A percentile compares a stretch with the other conserved stretches of the same genome.
Conservation (phyloP, 1,284 basidiomycete genomes). For the Sphaerobolus stellatus region DNA sequence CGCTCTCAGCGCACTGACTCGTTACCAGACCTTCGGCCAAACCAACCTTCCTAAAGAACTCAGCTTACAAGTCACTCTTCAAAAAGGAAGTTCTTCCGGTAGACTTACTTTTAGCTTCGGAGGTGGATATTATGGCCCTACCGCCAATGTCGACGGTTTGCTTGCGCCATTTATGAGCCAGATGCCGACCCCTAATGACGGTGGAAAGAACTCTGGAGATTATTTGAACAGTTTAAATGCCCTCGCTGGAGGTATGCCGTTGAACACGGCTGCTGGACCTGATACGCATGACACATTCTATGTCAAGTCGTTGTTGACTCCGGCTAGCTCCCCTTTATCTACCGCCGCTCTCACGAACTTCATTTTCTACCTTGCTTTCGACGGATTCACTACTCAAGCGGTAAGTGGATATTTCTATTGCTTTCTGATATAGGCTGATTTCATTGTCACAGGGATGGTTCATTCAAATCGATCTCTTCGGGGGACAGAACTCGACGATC, state of each 20-base stretch:
- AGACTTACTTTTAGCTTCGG: neutral
- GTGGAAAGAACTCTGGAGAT: neutral
- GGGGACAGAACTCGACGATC: neutral
- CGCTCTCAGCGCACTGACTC: neutral
- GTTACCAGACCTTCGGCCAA: neutral
- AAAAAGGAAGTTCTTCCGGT: neutral
- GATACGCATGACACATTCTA: neutral
- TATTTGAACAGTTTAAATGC: neutral
- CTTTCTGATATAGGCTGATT: constrained; percentile 6
- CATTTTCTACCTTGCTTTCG: neutral
- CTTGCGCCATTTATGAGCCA: neutral
- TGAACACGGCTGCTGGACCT: neutral
- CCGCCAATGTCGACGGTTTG: neutral
- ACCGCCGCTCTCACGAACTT: neutral
- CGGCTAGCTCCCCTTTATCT: neutral
- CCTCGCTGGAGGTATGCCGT: neutral
- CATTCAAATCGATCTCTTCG: neutral
- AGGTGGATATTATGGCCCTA: neutral
- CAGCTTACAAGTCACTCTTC: constrained; percentile 16
- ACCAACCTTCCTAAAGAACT: neutral
- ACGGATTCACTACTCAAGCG: constrained; percentile 32
- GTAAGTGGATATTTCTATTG: constrained; percentile 26
- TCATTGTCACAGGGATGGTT: neutral
- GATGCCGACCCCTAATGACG: neutral
- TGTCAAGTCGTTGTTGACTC: constrained; percentile 8